Conservation (phyloP, 2,329 filamentous ascomycete genomes). For the Fusarium kyushuense region DNA sequence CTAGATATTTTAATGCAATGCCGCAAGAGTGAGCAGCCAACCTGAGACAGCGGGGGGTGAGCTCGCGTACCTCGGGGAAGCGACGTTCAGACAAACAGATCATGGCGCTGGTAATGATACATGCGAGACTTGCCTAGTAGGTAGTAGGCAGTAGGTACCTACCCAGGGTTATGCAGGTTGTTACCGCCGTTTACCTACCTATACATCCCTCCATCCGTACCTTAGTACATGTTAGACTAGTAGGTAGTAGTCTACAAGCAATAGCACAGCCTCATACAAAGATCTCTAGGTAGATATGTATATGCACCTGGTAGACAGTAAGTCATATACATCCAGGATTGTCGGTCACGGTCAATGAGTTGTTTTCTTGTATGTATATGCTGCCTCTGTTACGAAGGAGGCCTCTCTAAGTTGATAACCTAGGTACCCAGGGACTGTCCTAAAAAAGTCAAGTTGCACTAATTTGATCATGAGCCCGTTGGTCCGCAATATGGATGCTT, state of each 20-base stretch:
- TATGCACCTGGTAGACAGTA: conserved; percentile 5
- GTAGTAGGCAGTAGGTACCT: too few species aligned
- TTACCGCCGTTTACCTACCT: conserved; percentile 27
- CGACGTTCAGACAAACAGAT: conserved; percentile 14
- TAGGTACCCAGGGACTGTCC: conserved; percentile 27
- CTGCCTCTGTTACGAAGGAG: conserved; percentile 15
- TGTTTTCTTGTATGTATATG: conserved; percentile 29
- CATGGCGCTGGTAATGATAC: conserved; percentile 11
- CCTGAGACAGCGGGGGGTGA: not conserved
- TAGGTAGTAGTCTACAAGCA: not conserved
- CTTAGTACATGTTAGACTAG: too few species aligned
- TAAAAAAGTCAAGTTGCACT: conserved; percentile 33
- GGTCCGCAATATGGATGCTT: conserved; percentile 10
- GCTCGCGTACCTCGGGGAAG: conserved; percentile 33
- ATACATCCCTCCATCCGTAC: conserved; percentile 25
- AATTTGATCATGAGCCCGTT: conserved; percentile 18
- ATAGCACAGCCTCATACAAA: conserved; percentile 40
- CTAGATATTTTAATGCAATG: not conserved
- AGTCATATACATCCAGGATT: not conserved
- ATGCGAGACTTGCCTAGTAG: too few species aligned
- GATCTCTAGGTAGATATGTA: conserved; percentile 12
- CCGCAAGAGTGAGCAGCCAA: not conserved
- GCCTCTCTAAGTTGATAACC: conserved; percentile 31
- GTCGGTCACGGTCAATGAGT: conserved; percentile 20
- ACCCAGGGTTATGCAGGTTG: conserved; percentile 20